Evolutionary conservation across 441 rosid genomes (phyloP).

Genomic region (Biscutella laevigata): DNA sequence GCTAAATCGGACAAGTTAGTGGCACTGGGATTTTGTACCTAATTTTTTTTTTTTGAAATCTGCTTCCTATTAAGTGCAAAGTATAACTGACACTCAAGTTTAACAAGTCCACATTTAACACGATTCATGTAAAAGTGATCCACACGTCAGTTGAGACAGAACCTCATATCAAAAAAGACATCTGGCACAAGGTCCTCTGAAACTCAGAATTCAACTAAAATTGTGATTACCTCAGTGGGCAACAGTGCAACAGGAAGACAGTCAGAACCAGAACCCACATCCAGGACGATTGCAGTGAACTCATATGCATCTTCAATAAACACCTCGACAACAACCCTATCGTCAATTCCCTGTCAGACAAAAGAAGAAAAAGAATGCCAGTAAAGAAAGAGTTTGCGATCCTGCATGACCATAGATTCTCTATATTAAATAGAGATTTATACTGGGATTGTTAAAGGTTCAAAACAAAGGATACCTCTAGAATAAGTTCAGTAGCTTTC

Average conservation of each 20-base stretch:
- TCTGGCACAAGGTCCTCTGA: not conserved
- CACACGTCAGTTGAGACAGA: not conserved
- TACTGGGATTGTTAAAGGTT: not conserved
- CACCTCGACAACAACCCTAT: slow-evolving; percentile 62
- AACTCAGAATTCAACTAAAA: slow-evolving; percentile 14
- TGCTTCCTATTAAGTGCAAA: not conserved
- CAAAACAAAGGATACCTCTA: slow-evolving; percentile 45
- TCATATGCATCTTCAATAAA: slow-evolving; percentile 82
- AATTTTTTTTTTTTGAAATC: too few relatives aligned
- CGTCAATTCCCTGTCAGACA: slow-evolving; percentile 66
- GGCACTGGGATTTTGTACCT: too few relatives aligned
- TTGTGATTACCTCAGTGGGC: slow-evolving; percentile 74
- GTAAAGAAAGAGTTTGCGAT: slow-evolving; percentile 7
- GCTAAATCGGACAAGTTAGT: not conserved
- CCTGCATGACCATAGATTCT: not conserved
- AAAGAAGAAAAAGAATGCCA: slow-evolving; percentile 9
- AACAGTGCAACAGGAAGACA: slow-evolving; percentile 70
- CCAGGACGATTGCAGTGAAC: slow-evolving; percentile 88
- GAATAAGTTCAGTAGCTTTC: slow-evolving; percentile 61
- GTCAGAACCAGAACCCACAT: slow-evolving; percentile 72
- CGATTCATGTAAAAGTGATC: slow-evolving; percentile 2
- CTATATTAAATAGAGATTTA: not conserved
- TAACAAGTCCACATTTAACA: not conserved
- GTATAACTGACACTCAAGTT: not conserved
- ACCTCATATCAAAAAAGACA: not conserved